Evolutionary conservation across 225 moss, liverwort and hornwort genomes (phyloP).

Genomic region (Asterella californica): DNA sequence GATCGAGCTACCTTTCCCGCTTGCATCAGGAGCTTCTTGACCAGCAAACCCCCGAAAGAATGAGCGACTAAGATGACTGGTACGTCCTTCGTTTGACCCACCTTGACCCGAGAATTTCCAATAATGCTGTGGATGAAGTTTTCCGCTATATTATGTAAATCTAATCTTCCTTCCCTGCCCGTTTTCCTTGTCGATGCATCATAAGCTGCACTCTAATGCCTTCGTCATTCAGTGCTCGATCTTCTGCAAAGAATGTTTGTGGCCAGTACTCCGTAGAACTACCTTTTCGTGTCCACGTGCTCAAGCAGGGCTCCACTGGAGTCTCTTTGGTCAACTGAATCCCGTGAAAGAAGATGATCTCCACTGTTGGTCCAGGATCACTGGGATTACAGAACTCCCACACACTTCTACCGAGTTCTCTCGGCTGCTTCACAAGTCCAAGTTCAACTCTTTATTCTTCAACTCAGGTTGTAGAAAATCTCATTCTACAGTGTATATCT

Average conservation of each 20-base stretch:
- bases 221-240: not conserved
- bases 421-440: too few species aligned
- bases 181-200: not conserved
- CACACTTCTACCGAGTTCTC: not conserved
- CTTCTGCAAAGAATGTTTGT: not conserved
- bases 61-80: constrained; percentile 1
- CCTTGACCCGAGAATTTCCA: not conserved
- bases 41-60: not conserved
- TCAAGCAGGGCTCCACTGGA: not conserved
- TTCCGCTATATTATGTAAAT: not conserved
- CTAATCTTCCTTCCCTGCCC: not conserved
- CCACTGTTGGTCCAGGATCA: not conserved
- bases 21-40: not conserved
- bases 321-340: not conserved
- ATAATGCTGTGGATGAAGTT: not conserved
- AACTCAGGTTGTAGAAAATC: too few species aligned
- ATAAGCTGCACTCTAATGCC: not conserved
- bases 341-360: constrained; percentile 8
- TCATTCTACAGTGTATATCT: too few species aligned
- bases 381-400: not conserved
- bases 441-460: too few species aligned
- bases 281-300: not conserved
- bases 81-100: not conserved
- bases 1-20: not conserved
- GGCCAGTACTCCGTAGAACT: not conserved